A percentile compares a stretch with the other conserved stretches of the same genome.
These are phyloP conservation scores for Amaranthus tricolor DNA, from an alignment of 179 eudicot species.

Conservation along the genomic window DNA sequence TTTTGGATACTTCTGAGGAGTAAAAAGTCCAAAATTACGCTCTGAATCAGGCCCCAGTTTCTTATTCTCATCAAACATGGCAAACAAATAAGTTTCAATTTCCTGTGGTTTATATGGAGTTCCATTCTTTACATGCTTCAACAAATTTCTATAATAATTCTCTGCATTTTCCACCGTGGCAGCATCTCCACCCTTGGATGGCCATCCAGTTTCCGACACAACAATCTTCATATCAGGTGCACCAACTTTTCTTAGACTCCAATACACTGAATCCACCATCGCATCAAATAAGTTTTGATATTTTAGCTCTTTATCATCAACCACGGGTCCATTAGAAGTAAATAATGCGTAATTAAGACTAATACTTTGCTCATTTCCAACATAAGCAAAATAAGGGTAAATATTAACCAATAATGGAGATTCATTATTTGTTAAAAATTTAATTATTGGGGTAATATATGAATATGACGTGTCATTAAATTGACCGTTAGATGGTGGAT, in stretches of 20 bases:
- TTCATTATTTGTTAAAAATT: conserved; percentile 17
- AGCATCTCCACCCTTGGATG: not conserved
- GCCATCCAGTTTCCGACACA: not conserved
- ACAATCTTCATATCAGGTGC: not conserved
- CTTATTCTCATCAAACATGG: conserved; percentile 36
- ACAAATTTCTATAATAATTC: conserved; percentile 35
- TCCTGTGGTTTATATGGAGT: conserved; percentile 22
- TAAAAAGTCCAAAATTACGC: conserved; percentile 45
- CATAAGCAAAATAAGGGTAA: conserved; percentile 24
- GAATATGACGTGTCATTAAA: conserved; percentile 7
- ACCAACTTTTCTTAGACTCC: conserved; percentile 6
- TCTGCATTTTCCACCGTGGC: conserved; percentile 31
- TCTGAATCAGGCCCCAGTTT: conserved; percentile 30
- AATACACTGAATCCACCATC: not conserved
- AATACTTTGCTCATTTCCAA: not conserved
- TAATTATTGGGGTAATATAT: conserved; percentile 18
- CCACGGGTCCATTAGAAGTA: conserved; percentile 12
- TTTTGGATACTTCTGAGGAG: conserved; percentile 32
- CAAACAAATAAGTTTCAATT: conserved; percentile 30
- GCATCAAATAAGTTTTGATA: conserved; percentile 55
- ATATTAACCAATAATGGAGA: conserved; percentile 27
- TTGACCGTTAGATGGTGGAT: conserved; percentile 19
- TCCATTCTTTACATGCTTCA: conserved; percentile 32
- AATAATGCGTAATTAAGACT: conserved; percentile 37
- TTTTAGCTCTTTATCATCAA: conserved; percentile 17